Base-by-base conservation (phyloP, 2,329 filamentous ascomycete genomes). In the Grosmannia penicillata region DNA sequence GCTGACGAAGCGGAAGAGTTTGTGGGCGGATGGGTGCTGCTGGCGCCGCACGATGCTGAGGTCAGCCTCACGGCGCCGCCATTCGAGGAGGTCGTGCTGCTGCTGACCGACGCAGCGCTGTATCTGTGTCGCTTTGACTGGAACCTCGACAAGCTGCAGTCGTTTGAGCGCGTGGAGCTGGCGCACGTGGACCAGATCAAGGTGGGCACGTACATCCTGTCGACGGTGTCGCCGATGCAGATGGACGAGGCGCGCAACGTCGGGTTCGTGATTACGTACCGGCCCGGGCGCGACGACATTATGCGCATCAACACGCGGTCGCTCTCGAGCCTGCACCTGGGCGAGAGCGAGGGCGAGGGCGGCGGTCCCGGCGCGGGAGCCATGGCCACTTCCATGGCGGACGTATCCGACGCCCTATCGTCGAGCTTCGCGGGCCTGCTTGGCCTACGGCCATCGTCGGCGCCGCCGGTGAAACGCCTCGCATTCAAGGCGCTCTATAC, bases 121-220 rank as follows among this genome's bases (percentile, higher is more conserved):
- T 96, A 96, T 53, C 76, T 84, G 44, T 95, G 87, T 55, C 76
- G 83, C 13, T 87, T 96, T 49, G 86, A 96, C 57, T 96, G 89
- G 86, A 82, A 82, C 45, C 78, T 86, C 8, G 91, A 96, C 60
- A 96, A 96, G 54, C 83, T 98, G 2, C 79, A 81, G 11, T 86
- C 82, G 0, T 96, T 95, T 55, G 87, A 96, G 59, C 71, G 87
- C 8, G 76, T 95, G 13, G 77, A 82, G 41, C 66, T 96, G 8
- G 68, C 72, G 17, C 82, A 84, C 41, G 64, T 98, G 26, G 68
- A 71, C 2, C 68, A 70, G 19, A 74, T 98, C 48, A 78, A 77
- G 51, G 73, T 78, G 43, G 91, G 91, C 17, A 80, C 84, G 0
- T 98, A 96, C 52, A 82, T 98, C 51, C 94, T 86, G 1, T 89